phyloP scores from a whole-genome alignment of 805 yeast genomes.

The Pichia heedii region DNA sequence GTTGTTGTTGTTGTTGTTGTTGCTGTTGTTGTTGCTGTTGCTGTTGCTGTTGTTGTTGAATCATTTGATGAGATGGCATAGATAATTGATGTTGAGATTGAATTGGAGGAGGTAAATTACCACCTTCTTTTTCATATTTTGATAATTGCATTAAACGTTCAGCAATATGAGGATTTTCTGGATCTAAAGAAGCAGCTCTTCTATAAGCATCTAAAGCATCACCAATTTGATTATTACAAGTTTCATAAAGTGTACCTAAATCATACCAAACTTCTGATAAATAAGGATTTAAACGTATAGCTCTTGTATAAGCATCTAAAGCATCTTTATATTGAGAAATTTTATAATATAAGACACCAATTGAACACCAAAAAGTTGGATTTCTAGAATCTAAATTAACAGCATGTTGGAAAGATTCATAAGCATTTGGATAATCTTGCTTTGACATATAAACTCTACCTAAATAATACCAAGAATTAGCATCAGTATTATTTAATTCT shows the following conservation, averaged over 20 bases:
- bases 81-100: slow-evolving; percentile 48
- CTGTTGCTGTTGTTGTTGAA: slow-evolving; percentile 28
- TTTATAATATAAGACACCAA: slow-evolving; percentile 94
- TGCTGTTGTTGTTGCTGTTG: slow-evolving; percentile 26
- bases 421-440: slow-evolving; percentile 91
- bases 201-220: slow-evolving; percentile 97
- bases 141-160: slow-evolving; percentile 82
- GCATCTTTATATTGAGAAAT: slow-evolving; percentile 96
- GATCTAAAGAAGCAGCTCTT: slow-evolving; percentile 93
- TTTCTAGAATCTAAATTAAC: slow-evolving; percentile 94
- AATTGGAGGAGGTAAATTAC: slow-evolving; percentile 45
- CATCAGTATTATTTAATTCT: slow-evolving; percentile 83
- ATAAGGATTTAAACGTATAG: slow-evolving; percentile 91
- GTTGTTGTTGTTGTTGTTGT: slow-evolving; percentile 24
- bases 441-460: slow-evolving; percentile 97
- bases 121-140: slow-evolving; percentile 61
- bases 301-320: slow-evolving; percentile 93
- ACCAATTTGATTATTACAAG: slow-evolving; percentile 89
- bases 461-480: slow-evolving; percentile 94
- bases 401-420: slow-evolving; percentile 97
- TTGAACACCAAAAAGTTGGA: slow-evolving; percentile 96
- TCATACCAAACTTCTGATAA: slow-evolving; percentile 98
- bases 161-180: slow-evolving; percentile 88
- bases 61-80: slow-evolving; percentile 31
- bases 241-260: slow-evolving; percentile 91